These are phyloP conservation scores for Castanea mollissima DNA, from an alignment of 306 rosid species.

Conservation along the genomic window DNA sequence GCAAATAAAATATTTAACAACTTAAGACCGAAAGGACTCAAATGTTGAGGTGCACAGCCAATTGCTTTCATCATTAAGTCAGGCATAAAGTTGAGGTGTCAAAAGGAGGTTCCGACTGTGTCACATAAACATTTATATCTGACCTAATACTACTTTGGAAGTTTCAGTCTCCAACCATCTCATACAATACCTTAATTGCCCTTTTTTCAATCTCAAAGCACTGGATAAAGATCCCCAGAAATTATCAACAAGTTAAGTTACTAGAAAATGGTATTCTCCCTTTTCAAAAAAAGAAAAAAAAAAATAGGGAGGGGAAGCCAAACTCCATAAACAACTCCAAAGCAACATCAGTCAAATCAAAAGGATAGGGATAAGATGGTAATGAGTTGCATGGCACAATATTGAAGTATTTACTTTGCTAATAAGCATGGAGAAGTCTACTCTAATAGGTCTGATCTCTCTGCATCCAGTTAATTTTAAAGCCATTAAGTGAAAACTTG, in stretches of 20 bases:
- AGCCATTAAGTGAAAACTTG: neutral
- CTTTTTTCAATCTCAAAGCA: neutral
- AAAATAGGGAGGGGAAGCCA: neutral
- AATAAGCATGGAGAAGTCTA: neutral
- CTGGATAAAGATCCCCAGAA: constrained; percentile 1
- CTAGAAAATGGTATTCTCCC: neutral
- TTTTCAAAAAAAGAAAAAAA: neutral
- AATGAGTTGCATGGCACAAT: neutral
- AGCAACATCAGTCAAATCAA: neutral
- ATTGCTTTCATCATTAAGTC: neutral
- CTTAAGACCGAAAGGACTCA: neutral
- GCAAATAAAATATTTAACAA: neutral
- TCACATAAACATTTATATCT: neutral
- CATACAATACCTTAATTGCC: neutral
- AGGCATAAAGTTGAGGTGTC: neutral
- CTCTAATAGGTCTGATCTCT: neutral
- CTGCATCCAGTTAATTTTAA: neutral
- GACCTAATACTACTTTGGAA: neutral
- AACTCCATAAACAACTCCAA: neutral
- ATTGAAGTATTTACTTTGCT: neutral
- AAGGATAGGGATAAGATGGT: neutral
- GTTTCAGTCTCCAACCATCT: neutral
- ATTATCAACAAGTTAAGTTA: neutral
- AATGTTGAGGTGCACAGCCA: neutral
- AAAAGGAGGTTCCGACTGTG: neutral